Evolutionary conservation across 2,329 filamentous ascomycete genomes (phyloP), one percentile per base, ranked within the genome.

Genomic region (Dryadomyces quercivorus): DNA sequence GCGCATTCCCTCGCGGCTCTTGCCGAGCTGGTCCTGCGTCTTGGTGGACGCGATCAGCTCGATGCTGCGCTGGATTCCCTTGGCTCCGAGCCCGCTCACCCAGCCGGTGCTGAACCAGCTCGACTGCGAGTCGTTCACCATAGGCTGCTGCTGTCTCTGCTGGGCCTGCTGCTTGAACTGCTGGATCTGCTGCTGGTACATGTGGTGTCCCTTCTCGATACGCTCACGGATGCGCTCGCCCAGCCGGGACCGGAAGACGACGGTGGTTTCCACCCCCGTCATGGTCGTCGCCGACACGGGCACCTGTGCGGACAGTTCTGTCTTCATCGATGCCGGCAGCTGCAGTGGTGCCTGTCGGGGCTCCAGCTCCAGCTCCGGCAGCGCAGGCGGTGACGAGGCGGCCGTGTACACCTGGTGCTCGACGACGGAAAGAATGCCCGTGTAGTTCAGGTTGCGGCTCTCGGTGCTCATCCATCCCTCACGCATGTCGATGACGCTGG

Each of bases 391-490:
- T 52, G 50, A 7, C 50, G 53, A 56, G n/a, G 69, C 65, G 5
- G 49, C 18, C 10, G 74, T 75, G 68, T 88, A 93, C 55, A 78
- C 71, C 65, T 93, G 88, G 61, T 81, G 75, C 70, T 93, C 88
- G 20, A 90, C 75, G 13, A 93, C 86, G 50, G 82, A 87, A 43
- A 93, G 70, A 18, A 93, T 84, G 57, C 87, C 85, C 5, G 86
- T 88, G 70, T 86, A 92, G 68, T 92, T 88, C 53, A 93, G 74
- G 63, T 93, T 93, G 59, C 81, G 78, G 63, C 83, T 88, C 70
- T 92, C 86, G 0, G 86, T 88, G 65, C 80, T 78, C 86, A 93
- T 91, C 81, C 85, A 88, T 48, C 87, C 87, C 64, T 90, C 81
- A 57, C 81, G 82, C 58, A 90, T 81, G 66, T 92, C 87, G 26